These are phyloP conservation scores for Aphanomyces astaci DNA, from an alignment of 352 stramenopile genomes.

Conservation along the genomic window DNA sequence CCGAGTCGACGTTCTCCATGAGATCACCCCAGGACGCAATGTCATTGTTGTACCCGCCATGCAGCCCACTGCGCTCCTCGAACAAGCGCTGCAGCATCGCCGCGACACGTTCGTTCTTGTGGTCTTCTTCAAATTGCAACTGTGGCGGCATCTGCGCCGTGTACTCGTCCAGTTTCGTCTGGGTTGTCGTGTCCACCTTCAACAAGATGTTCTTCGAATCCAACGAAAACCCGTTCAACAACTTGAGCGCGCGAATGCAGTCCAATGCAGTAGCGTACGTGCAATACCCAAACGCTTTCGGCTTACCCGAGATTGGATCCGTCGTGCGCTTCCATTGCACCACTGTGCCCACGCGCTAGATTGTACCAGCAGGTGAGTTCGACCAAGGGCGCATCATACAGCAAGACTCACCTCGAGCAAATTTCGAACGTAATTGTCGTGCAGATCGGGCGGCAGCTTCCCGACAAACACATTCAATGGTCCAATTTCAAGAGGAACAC, in stretches of 20 bases:
- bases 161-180: slow-evolving; percentile 33
- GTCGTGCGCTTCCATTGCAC: slow-evolving; percentile 40
- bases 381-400: too few relatives aligned
- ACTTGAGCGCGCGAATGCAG: slow-evolving; percentile 36
- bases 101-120: slow-evolving; percentile 27
- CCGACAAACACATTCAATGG: slow-evolving; percentile 44
- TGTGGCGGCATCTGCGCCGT: slow-evolving; percentile 25
- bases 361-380: too few relatives aligned
- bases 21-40: slow-evolving; percentile 32
- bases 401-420: slow-evolving; percentile 44
- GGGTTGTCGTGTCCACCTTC: slow-evolving; percentile 35
- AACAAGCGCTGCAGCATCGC: slow-evolving; percentile 28
- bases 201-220: slow-evolving; percentile 40
- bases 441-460: slow-evolving; percentile 43
- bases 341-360: slow-evolving; percentile 27
- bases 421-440: slow-evolving; percentile 45
- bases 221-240: slow-evolving; percentile 39
- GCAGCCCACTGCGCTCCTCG: slow-evolving; percentile 31
- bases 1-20: slow-evolving; percentile 17
- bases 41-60: slow-evolving; percentile 35
- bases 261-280: slow-evolving; percentile 32
- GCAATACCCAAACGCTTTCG: slow-evolving; percentile 43
- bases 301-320: slow-evolving; percentile 37
- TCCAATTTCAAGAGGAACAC: slow-evolving; percentile 23
- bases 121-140: slow-evolving; percentile 27